Evolutionary conservation across 2,329 filamentous ascomycete genomes (phyloP), one percentile per base, ranked within the genome.

Genomic region (Huntiella omanensis): DNA sequence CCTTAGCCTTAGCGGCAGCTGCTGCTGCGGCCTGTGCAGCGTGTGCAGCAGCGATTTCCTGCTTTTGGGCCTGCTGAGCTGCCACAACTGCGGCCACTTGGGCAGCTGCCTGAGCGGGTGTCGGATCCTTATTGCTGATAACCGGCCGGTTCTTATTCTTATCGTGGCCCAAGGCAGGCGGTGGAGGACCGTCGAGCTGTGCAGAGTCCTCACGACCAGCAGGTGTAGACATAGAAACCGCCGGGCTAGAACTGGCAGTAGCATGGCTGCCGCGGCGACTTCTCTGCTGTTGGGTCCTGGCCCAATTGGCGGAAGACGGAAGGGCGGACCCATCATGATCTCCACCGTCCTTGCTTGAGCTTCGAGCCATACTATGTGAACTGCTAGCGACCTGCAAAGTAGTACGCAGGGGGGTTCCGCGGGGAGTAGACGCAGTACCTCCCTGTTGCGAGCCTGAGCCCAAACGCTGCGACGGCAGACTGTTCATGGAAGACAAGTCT

Each of bases 301-400:
- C 91, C 91, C 91, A 98, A 57, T 80, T 95, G 4, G 88, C 91
- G 3, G 87, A 86, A 1, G 87, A 85, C 2, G 91, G 92, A 37
- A 98, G 67, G n/a, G 86, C 91, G 35, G 91, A 86, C 3, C 80
- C 79, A 56, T 95, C 88, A 15, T 70, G 72, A 55, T 45, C 38
- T n/a, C 68, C 32, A 7, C 73, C 78, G 50, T 92, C 83, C 57
- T 83, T 86, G 60, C 81, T 87, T n/a, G 72, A 68, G 50, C 84
- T 79, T 35, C 83, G 73, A 32, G 69, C 70, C 80, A 91, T 86
- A n/a, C 71, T 63, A 53, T 78, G 74, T 3, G 73, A 64, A 10
- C 37, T 15, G 62, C 60, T 5, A 64, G 59, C 4, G 35, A 39
- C 41, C 16, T 50, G 48, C 2, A 50, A 22, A 11, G 40, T 45